A percentile compares a stretch with the other conserved stretches of the same genome.
Conservation (phyloP, 495 filamentous ascomycete genomes). For the Amphirosellinia nigrospora region DNA sequence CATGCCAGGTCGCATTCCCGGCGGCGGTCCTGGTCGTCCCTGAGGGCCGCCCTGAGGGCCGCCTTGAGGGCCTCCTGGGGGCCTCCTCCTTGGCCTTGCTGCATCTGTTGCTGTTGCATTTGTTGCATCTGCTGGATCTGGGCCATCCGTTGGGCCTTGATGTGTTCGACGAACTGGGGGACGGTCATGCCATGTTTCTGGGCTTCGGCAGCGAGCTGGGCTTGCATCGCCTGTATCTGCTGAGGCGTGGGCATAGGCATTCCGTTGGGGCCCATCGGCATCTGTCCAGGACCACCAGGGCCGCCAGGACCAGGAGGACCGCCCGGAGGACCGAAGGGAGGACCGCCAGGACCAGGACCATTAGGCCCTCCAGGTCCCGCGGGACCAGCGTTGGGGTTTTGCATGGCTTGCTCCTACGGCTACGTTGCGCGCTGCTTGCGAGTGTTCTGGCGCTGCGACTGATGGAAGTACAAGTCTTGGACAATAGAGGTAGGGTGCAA, state of each 20-base stretch:
- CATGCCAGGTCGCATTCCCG: slow-evolving; percentile 39
- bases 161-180: slow-evolving; percentile 71
- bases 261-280: slow-evolving; percentile 21
- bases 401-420: slow-evolving; percentile 27
- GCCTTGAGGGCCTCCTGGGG: slow-evolving; percentile 39
- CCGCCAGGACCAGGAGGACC: slow-evolving; percentile 16
- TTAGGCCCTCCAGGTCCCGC: slow-evolving; percentile 30
- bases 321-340: too few relatives aligned
- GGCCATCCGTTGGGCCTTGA: slow-evolving; percentile 68
- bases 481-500: neutral
- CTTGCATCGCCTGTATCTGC: slow-evolving; percentile 83
- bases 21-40: slow-evolving; percentile 34
- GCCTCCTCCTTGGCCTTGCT: slow-evolving; percentile 46
- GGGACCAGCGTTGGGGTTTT: slow-evolving; percentile 33
- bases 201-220: slow-evolving; percentile 78
- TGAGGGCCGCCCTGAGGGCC: slow-evolving; percentile 32
- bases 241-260: slow-evolving; percentile 78
- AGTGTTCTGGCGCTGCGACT: neutral
- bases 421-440: slow-evolving; percentile 1
- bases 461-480: neutral
- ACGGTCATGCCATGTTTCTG: slow-evolving; percentile 77
- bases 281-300: slow-evolving; percentile 19
- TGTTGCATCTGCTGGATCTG: slow-evolving; percentile 68
- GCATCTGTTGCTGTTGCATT: slow-evolving; percentile 65
- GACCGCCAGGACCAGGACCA: slow-evolving; percentile 30